Percentiles rank a stretch among this genome's conserved stretches.
Evolutionary conservation across 768 basidiomycete species (phyloP).

Genomic region (Collybia mongolica): DNA sequence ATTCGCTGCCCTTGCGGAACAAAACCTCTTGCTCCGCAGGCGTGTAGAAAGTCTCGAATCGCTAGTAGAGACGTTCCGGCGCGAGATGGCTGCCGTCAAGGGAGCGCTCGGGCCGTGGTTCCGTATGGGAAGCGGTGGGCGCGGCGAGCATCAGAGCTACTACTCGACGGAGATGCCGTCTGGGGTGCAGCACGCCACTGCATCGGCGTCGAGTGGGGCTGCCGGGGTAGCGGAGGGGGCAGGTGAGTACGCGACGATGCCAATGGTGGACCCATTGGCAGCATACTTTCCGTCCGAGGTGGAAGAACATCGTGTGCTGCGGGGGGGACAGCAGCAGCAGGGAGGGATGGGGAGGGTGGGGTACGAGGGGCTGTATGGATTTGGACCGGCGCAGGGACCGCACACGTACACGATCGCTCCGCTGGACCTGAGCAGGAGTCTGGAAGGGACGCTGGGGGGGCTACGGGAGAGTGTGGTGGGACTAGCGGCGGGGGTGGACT

Average conservation of each 20-base stretch:
- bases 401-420: slow-evolving; percentile 45
- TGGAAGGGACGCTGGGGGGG: slow-evolving; percentile 60
- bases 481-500: slow-evolving; percentile 60
- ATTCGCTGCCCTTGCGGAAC: slow-evolving; percentile 47
- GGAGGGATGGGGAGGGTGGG: slow-evolving; percentile 1
- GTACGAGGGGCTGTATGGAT: slow-evolving; percentile 2
- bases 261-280: slow-evolving; percentile 19
- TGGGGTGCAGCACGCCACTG: slow-evolving; percentile 17
- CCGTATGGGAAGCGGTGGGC: slow-evolving; percentile 7
- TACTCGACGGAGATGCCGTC: slow-evolving; percentile 22
- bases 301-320: slow-evolving; percentile 4
- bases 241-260: not conserved
- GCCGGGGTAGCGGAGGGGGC: slow-evolving; percentile 1
- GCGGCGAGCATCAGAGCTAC: not conserved
- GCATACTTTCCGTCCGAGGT: slow-evolving; percentile 33
- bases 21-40: slow-evolving; percentile 64
- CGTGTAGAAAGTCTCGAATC: slow-evolving; percentile 60
- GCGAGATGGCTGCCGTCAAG: slow-evolving; percentile 57
- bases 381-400: not conserved
- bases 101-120: slow-evolving; percentile 57
- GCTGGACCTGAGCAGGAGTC: slow-evolving; percentile 55
- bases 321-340: slow-evolving; percentile 1
- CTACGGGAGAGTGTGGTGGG: slow-evolving; percentile 60
- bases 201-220: slow-evolving; percentile 22
- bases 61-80: slow-evolving; percentile 44